Conservation (phyloP, 306 rosid species). For the Vicia faba region DNA sequence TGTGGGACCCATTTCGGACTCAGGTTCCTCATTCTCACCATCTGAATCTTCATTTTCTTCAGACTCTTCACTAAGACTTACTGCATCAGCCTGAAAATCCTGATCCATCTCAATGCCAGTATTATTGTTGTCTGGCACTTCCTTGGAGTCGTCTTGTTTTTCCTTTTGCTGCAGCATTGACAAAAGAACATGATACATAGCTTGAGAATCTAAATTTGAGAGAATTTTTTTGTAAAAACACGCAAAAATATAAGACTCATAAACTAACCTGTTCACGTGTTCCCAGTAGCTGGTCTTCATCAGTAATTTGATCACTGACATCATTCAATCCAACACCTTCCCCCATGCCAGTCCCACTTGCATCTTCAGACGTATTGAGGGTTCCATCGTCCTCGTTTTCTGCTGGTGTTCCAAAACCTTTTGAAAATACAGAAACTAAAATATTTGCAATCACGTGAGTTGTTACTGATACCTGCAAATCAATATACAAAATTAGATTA, state of each 20-base stretch:
- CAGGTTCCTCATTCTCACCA: conserved; percentile 63
- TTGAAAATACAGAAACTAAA: conserved; percentile 62
- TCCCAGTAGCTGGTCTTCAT: conserved; percentile 90
- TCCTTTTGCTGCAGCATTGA: conserved; percentile 53
- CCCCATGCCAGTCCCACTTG: conserved; percentile 24
- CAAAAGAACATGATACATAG: conserved; percentile 13
- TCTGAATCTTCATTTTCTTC: conserved; percentile 62
- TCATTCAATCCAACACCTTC: conserved; percentile 15
- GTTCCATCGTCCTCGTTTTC: conserved; percentile 61
- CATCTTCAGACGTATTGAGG: conserved; percentile 49
- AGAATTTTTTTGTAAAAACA: not conserved
- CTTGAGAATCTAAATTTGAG: conserved; percentile 3
- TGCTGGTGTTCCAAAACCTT: conserved; percentile 66
- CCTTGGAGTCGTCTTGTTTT: conserved; percentile 56
- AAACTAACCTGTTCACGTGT: conserved; percentile 64
- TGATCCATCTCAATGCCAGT: conserved; percentile 88
- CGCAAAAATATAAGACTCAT: conserved; percentile 4
- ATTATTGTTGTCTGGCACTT: conserved; percentile 60
- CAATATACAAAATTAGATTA: conserved; percentile 23
- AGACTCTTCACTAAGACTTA: conserved; percentile 78
- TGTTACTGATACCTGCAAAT: conserved; percentile 68
- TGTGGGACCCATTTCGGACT: conserved; percentile 72
- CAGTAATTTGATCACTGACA: conserved; percentile 60
- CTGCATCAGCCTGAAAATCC: conserved; percentile 72
- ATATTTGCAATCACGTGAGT: conserved; percentile 67